Evolutionary conservation across 352 stramenopile genomes (phyloP), one percentile per base, ranked within the genome.

Genomic region (Albugo laibachii): DNA sequence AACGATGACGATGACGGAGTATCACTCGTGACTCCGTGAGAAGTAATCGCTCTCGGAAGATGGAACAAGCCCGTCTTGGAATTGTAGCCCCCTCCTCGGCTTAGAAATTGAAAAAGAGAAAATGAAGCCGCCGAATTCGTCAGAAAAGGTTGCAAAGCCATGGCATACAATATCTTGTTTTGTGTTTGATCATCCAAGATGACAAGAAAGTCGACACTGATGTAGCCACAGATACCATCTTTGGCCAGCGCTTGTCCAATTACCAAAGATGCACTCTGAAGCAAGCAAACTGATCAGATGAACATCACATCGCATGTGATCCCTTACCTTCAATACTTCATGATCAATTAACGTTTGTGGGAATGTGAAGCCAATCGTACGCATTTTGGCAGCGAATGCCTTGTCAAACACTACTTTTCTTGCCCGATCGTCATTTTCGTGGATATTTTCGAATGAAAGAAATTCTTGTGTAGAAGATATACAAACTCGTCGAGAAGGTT

Each of bases 51-150:
- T 31, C 45, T 40, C 41, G 65, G 20, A 16, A 78, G 42, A 37
- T 62, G 47, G 40, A 71, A 70, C 0, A 47, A 53, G 6, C 63
- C 66, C 1, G 61, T 73, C 36, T 21, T n/a, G 0, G 55, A 37
- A 47, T 83, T 50, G 24, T 31, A 31, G 24, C 80, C 10, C 1
- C 42, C 15, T 15, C 67, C 69, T 18, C 63, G 62, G 15, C 65
- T 63, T 11, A 89, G 59, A 27, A 83, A 59, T 38, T 77, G 75
- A 57, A 83, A 91, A 13, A 61, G 65, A 1, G 62, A 63, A 42
- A 89, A 89, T 45, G 58, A 80, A 18, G 69, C 62, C 40, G 72
- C 78, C 40, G 75, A 81, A 53, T 86, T 63, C 4, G 74, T 88
- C 37, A 91, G 58, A 35, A 74, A 83, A 41, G 84, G 80, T 16